A percentile compares a stretch with the other conserved stretches of the same genome.
Evolutionary conservation across 192 early-diverging fungal genomes (phyloP).

Genomic region (Blastocladiella britannica): DNA sequence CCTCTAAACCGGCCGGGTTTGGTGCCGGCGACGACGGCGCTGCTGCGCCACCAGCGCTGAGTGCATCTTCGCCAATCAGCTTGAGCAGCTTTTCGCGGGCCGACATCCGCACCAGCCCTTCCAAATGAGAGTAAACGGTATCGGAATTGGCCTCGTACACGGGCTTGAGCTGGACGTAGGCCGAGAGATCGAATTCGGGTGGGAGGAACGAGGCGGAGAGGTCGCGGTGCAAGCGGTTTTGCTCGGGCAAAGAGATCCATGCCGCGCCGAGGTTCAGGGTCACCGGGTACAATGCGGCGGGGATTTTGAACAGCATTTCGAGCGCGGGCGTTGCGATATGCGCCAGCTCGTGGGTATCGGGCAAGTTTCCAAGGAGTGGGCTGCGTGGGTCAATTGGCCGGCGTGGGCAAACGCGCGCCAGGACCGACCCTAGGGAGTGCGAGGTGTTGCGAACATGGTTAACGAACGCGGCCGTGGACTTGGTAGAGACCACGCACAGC

Average conservation of each 20-base stretch:
- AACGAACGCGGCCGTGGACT: neutral
- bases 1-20: neutral
- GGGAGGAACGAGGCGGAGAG: neutral
- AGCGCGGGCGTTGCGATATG: neutral
- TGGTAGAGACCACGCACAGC: too few species aligned
- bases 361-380: neutral
- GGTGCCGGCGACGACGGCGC: neutral
- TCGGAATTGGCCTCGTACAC: neutral
- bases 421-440: neutral
- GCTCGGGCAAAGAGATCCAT: neutral
- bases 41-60: neutral
- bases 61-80: too few species aligned
- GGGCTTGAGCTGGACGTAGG: neutral
- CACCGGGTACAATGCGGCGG: neutral
- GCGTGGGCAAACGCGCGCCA: neutral
- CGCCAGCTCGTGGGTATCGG: neutral
- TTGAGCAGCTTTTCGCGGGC: too few species aligned
- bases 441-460: neutral
- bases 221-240: too few species aligned
- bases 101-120: too few species aligned
- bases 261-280: neutral
- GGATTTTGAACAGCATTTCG: neutral
- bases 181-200: neutral
- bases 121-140: too few species aligned
- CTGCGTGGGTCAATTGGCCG: neutral